Conservation (phyloP, 768 basidiomycete species). For the Pisolithus albus region DNA sequence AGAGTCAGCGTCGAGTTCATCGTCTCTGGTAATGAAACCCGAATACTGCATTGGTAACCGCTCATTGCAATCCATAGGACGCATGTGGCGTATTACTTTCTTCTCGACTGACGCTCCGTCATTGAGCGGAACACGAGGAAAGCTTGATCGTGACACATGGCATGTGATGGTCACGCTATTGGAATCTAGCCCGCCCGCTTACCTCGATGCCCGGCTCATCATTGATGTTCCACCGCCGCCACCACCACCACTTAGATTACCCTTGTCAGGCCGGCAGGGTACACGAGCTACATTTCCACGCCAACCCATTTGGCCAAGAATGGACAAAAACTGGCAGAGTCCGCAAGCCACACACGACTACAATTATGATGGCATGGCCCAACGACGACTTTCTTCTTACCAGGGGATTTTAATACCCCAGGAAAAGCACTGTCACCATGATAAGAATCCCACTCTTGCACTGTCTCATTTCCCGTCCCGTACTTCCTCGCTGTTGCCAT, state of each 20-base stretch:
- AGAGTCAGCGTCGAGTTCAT: conserved; percentile 61
- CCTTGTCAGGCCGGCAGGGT: background rate
- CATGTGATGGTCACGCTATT: conserved; percentile 43
- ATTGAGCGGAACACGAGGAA: background rate
- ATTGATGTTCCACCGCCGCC: conserved; percentile 22
- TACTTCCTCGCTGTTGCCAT: background rate
- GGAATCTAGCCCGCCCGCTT: conserved; percentile 47
- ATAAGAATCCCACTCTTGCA: background rate
- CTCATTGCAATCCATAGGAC: conserved; percentile 5
- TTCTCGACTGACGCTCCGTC: conserved; percentile 10
- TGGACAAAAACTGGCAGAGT: background rate
- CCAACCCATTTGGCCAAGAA: background rate
- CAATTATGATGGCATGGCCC: conserved; percentile 3
- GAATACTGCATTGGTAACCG: background rate
- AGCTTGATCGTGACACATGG: conserved; percentile 20
- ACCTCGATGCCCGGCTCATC: conserved; percentile 42
- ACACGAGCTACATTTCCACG: background rate
- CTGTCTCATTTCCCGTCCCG: background rate
- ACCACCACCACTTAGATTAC: background rate
- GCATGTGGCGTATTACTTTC: conserved; percentile 22
- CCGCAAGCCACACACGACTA: background rate
- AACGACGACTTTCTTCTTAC: background rate
- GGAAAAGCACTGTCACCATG: background rate
- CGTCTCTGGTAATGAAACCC: conserved; percentile 26
- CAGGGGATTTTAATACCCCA: background rate